phyloP scores from a whole-genome alignment of 306 rosid genomes.

The Cucurbita maxima region DNA sequence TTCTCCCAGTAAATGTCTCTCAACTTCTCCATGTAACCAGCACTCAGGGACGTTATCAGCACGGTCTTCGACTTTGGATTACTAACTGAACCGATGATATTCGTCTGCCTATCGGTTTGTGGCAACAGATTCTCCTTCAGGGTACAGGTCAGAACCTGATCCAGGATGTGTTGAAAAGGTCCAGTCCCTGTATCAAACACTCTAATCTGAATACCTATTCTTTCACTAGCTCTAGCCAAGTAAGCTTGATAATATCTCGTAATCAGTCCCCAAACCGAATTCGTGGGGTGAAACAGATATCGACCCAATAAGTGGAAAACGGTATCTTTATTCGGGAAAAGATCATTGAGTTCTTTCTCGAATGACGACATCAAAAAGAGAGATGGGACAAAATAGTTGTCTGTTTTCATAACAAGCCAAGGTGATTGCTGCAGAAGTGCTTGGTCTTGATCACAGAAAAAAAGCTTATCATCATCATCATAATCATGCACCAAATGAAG shows the following conservation, averaged over 20 bases:
- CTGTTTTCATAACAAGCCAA: slow-evolving; percentile 57
- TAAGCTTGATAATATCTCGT: slow-evolving; percentile 50
- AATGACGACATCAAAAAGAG: slow-evolving; percentile 56
- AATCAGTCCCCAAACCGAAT: slow-evolving; percentile 63
- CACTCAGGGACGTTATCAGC: slow-evolving; percentile 43
- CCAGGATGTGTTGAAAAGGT: slow-evolving; percentile 48
- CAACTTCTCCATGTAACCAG: slow-evolving; percentile 46
- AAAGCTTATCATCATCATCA: slow-evolving; percentile 58
- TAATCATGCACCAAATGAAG: slow-evolving; percentile 69
- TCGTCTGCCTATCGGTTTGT: slow-evolving; percentile 13
- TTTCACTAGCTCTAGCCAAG: slow-evolving; percentile 43
- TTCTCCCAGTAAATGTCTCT: slow-evolving; percentile 57
- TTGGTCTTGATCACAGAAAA: slow-evolving; percentile 68
- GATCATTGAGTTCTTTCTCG: slow-evolving; percentile 37
- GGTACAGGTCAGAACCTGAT: slow-evolving; percentile 49
- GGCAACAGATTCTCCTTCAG: slow-evolving; percentile 43
- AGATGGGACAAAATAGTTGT: slow-evolving; percentile 58
- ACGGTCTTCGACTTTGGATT: slow-evolving; percentile 35
- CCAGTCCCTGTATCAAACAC: slow-evolving; percentile 47
- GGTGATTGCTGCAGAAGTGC: slow-evolving; percentile 28
- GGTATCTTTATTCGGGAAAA: slow-evolving; percentile 54
- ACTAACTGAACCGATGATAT: slow-evolving; percentile 4
- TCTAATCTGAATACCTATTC: slow-evolving; percentile 60
- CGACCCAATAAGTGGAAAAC: slow-evolving; percentile 70
- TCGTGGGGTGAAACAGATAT: slow-evolving; percentile 54